Evolutionary conservation across 1,139 yeast species (phyloP), one percentile per base, ranked within the genome.

Genomic region (Diutina scorzettiae): DNA sequence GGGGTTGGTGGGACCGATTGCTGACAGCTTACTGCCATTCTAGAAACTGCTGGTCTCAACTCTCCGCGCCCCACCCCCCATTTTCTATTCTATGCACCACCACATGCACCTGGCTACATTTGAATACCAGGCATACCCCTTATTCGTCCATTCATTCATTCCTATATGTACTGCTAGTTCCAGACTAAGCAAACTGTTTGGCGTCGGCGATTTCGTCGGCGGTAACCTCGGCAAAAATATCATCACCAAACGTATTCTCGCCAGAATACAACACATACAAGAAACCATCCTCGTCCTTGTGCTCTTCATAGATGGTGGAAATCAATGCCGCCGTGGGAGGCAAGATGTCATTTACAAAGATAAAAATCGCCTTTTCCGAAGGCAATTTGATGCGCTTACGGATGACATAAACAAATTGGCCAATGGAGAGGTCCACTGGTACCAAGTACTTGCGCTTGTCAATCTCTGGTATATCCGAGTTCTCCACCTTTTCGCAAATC

Each of bases 241-340:
- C 6, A 5, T 14, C 12, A 21, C 93, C 93, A 64, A 82, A 82
- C 2, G 94, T 82, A 60, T 82, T 82, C 58, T 82, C 94, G 32
- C 94, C 91, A 6, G 87, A 78, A 62, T 89, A 91, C 49, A 94
- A 78, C 51, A 91, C 93, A 62, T 91, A 91, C 56, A 91, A 75
- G 64, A 91, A 91, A 32, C 98, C 98, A 59, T 91, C 98, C 57
- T 89, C 89, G 58, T 91, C 98, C 66, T 87, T 87, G 64, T 91
- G 96, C 62, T 91, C 96, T 55, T 87, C 95, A 58, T 91, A 91
- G 49, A 91, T 83, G 24, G 91, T 76, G 53, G 95, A 82, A 89
- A 91, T 87, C 53, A 91, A 75, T 23, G 97, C 95, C 19, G 97
- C 96, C 2, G 98, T 91, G 41, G 97, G 97, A 19, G 98, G 98